Evolutionary conservation across 2,329 filamentous ascomycete genomes (phyloP), one percentile per base, ranked within the genome.

Genomic region (Allantophomopsis lycopodina): DNA sequence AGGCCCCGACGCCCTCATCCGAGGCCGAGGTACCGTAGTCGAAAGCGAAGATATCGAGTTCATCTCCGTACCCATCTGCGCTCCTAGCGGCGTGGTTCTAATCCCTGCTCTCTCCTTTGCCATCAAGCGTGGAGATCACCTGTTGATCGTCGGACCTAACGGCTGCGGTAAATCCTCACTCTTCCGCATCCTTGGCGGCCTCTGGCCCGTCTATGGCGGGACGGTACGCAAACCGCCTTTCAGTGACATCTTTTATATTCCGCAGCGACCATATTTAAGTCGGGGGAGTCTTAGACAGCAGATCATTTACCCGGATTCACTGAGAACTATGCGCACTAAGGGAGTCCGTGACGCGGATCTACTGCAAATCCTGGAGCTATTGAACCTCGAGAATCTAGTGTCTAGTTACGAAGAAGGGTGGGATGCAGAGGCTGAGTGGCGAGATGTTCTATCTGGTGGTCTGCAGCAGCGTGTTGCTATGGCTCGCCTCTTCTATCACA

Each of bases 171-270:
- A 98, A 60, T 94, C 86, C 0, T 93, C 83, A 13, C 71, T 98
- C 3, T 98, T 98, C 73, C 79, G 91, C 31, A 98, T 98, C 49
- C 73, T 98, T 1, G 91, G 91, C 44, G 91, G 91, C 1, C 69
- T 98, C 2, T 98, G 91, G 91, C 91, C 91, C 13, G 91, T 96
- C 11, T 98, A 98, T 59, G 89, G 91, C 47, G 91, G 91, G 38
- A 86, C 76, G 1, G 91, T 98, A 15, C 73, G 85, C 52, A 96
- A 96, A 59, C 91, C 91, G 1, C 79, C 83, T 2, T 91, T 89
- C 53, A 78, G 84, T 48, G 83, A 91, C 56, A 96, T 98, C 55
- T 98, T 96, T 63, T 98, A 98, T 63, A 93, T 98, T 47, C 91
- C 91, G 0, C 91, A 98, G 55, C 78, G 91, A 2, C 91, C 91